phyloP scores from a whole-genome alignment of 73 alveolate species.

The Paraurostyla sp. region DNA sequence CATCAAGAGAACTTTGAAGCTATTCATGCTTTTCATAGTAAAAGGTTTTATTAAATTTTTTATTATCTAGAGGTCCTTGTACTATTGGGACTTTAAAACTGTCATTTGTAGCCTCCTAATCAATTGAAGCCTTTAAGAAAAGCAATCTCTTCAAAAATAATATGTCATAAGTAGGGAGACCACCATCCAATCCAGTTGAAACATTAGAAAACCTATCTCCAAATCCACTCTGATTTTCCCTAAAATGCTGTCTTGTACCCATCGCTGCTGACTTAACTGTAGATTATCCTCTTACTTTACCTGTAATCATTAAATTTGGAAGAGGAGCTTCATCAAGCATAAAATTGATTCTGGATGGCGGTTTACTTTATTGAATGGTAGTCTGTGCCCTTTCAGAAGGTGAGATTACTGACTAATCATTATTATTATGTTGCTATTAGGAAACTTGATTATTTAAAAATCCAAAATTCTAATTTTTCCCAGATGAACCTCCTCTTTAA shows the following conservation, averaged over 20 bases:
- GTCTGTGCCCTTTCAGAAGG: constrained; percentile 23
- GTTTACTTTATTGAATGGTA: neutral
- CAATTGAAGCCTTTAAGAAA: constrained; percentile 55
- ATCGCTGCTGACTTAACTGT: constrained; percentile 19
- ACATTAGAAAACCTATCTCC: constrained; percentile 8
- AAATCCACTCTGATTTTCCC: neutral
- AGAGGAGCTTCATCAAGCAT: constrained; percentile 25
- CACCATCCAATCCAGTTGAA: neutral
- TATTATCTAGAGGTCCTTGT: neutral
- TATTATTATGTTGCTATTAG: neutral
- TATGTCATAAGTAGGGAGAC: constrained; percentile 42
- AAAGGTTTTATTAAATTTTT: neutral
- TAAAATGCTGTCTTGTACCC: constrained; percentile 6
- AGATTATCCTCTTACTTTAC: constrained; percentile 13
- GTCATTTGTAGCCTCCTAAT: constrained; percentile 28
- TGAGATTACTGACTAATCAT: neutral
- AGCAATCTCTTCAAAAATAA: constrained; percentile 53
- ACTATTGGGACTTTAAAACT: constrained; percentile 14
- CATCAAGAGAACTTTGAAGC: neutral
- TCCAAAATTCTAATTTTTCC: neutral
- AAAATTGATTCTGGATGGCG: neutral
- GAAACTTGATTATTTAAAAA: neutral
- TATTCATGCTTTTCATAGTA: neutral
- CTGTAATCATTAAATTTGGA: constrained; percentile 30
- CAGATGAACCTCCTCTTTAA: constrained; percentile 18